Conservation (phyloP, 257 asterid species). For the Ehretia macrophylla region DNA sequence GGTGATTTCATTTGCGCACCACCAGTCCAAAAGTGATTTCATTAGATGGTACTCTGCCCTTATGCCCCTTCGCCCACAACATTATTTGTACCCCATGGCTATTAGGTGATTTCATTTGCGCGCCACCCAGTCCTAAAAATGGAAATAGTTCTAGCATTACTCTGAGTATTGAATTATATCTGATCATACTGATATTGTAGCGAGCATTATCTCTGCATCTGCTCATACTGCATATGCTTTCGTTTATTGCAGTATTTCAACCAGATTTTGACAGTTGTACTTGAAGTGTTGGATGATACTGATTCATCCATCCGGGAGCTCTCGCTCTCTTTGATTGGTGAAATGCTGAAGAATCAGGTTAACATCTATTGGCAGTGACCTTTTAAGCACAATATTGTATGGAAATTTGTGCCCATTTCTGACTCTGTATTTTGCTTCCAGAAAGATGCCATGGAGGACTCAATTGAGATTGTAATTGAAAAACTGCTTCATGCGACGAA, state of each 20-base stretch:
- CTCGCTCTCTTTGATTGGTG: constrained; percentile 66
- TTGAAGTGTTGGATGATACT: constrained; percentile 88
- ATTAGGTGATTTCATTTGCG: too few species aligned
- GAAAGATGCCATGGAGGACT: constrained; percentile 93
- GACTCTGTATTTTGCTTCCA: constrained; percentile 24
- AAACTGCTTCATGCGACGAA: constrained; percentile 83
- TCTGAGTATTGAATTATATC: too few species aligned
- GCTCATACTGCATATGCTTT: neutral
- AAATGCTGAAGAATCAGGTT: constrained; percentile 97
- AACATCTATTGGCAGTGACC: neutral
- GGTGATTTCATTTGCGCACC: too few species aligned
- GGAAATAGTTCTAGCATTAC: too few species aligned
- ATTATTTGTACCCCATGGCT: too few species aligned
- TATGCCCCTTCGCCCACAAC: too few species aligned
- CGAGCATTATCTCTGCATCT: neutral
- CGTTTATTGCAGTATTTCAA: constrained; percentile 73
- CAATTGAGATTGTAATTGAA: constrained; percentile 82
- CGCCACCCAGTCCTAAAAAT: too few species aligned
- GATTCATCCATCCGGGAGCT: constrained; percentile 80
- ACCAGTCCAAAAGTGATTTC: too few species aligned
- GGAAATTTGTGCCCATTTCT: neutral
- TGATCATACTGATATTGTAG: too few species aligned
- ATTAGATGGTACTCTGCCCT: too few species aligned
- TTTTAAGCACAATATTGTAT: neutral
- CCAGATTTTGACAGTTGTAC: constrained; percentile 85